These are phyloP conservation scores for Alternaria hordeiaustralica DNA, from an alignment of 2,329 filamentous ascomycete species.

Conservation along the genomic window DNA sequence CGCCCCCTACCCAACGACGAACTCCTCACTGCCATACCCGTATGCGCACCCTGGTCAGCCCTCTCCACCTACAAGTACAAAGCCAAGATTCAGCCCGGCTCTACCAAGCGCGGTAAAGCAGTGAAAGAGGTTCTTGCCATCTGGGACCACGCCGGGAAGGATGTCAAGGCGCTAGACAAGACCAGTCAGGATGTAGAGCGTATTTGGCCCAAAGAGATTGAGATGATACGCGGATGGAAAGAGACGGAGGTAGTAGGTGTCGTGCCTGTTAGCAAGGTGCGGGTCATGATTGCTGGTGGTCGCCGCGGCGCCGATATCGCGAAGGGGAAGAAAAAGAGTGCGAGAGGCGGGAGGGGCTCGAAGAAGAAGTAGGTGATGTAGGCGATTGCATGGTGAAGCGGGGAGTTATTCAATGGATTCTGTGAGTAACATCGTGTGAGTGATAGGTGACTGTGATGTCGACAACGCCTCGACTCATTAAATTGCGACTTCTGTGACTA, in stretches of 20 bases:
- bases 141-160: conserved; percentile 73
- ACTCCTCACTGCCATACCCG: conserved; percentile 69
- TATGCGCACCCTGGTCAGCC: conserved; percentile 69
- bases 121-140: conserved; percentile 85
- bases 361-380: conserved; percentile 32
- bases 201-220: conserved; percentile 86
- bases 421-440: not conserved
- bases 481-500: not conserved
- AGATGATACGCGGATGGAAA: conserved; percentile 80
- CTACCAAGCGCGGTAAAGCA: conserved; percentile 92
- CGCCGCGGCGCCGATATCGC: conserved; percentile 35
- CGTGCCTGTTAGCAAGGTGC: conserved; percentile 79
- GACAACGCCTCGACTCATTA: not conserved
- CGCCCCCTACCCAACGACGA: conserved; percentile 82
- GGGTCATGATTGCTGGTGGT: conserved; percentile 71
- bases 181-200: conserved; percentile 66
- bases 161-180: conserved; percentile 52
- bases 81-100: conserved; percentile 89
- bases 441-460: not conserved
- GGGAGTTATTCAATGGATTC: not conserved
- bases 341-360: conserved; percentile 38
- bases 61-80: conserved; percentile 84
- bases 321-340: conserved; percentile 39
- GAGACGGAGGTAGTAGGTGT: conserved; percentile 81
- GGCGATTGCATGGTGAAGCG: not conserved